phyloP scores from a whole-genome alignment of 345 rosid species.

The Citrus glauca region DNA sequence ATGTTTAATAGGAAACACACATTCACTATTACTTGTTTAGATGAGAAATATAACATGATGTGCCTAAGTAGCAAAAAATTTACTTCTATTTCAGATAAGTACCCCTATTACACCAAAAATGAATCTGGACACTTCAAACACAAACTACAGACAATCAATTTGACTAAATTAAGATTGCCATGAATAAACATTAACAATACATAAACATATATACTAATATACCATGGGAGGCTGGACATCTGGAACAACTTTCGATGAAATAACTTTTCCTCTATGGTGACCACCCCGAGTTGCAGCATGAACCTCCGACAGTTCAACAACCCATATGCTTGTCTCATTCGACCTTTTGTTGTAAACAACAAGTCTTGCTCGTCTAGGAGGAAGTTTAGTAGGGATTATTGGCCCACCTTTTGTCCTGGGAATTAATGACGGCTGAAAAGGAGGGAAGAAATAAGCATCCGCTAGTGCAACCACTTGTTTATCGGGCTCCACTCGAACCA shows the following conservation, averaged over 20 bases:
- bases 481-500: conserved; percentile 58
- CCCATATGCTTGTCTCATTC: conserved; percentile 70
- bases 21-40: background rate
- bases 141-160: background rate
- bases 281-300: conserved; percentile 82
- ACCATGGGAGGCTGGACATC: conserved; percentile 89
- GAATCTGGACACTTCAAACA: background rate
- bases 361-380: conserved; percentile 70
- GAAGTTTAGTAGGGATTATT: conserved; percentile 62
- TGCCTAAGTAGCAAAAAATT: background rate
- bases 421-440: conserved; percentile 77
- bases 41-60: background rate
- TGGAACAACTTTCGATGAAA: conserved; percentile 60
- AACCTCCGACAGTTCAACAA: conserved; percentile 65
- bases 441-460: conserved; percentile 82
- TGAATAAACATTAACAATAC: background rate
- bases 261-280: conserved; percentile 72
- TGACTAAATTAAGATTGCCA: background rate
- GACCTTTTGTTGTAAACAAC: conserved; percentile 70
- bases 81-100: background rate
- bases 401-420: conserved; percentile 70
- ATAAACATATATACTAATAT: background rate
- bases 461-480: conserved; percentile 75
- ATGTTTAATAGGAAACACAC: background rate
- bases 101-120: background rate